Base-by-base conservation (phyloP, 2,329 filamentous ascomycete species). In the Pseudogymnoascus sp. region DNA sequence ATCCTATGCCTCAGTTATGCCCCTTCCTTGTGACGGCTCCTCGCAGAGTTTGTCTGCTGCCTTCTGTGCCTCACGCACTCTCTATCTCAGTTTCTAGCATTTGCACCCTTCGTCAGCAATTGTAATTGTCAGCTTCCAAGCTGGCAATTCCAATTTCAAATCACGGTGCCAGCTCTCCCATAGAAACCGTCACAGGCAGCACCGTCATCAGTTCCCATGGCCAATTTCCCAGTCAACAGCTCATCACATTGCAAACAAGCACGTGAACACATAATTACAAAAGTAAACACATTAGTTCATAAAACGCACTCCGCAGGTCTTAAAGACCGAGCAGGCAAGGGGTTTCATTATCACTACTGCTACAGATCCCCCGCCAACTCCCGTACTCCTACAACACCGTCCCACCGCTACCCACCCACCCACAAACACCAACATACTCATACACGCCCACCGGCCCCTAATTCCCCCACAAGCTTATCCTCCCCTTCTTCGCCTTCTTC, bases 401-500 rank as follows among this genome's bases (percentile, higher is more conserved):
- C 8, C 25, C 8, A 4, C 23, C 4, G 8, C 25, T 7, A 53
- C 23, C 46, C 14, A 53, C 23, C 46, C 14, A 2, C 46, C 46
- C 46, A 25, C 43, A 31, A 16, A n/a, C 46, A 6, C 46, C 46
- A 1, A 16, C 25, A 53, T 53, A 53, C 43, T 53, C 46, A 16
- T 53, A 53, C 46, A 53, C 23, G 46, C 59, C 34, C 2, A 9
- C 18, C 59, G 2, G 28, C 59, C 34, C n/a, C 28, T 42, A 53
- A 53, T 16, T 53, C 46, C 46, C 46, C 46, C 46, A 38, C 28
- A 61, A 36, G 31, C 62, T 67, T 62, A 66, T 68, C 64, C 67
- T 70, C 43, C 64, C 63, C 62, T 69, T 66, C 12, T 64, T 72
- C 72, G 77, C 78, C 70, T 77, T 78, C 74, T 77, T 77, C 37